phyloP scores from a whole-genome alignment of 116 monocot genomes.

The Posidonia oceanica region DNA sequence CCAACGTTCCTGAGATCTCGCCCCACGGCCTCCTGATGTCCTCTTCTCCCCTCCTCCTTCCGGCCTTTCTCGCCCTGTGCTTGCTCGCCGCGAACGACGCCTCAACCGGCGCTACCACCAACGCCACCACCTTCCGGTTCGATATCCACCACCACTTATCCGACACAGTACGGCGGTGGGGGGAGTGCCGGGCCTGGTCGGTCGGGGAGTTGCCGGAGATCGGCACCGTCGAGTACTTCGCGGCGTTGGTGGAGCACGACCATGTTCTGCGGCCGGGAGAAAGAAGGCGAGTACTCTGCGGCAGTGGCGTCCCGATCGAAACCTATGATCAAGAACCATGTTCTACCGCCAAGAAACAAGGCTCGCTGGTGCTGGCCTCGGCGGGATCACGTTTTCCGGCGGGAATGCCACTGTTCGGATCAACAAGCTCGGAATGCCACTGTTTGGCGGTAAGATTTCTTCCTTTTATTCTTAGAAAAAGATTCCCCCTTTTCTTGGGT shows the following conservation, averaged over 20 bases:
- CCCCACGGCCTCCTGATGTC: not conserved
- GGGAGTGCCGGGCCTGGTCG: conserved; percentile 18
- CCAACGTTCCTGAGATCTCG: too few species aligned
- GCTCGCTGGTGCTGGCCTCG: conserved; percentile 4
- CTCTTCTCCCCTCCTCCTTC: not conserved
- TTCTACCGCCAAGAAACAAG: too few species aligned
- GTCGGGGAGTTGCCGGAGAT: conserved; percentile 47
- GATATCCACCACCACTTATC: conserved; percentile 90
- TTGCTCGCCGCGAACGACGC: not conserved
- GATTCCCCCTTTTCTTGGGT: not conserved
- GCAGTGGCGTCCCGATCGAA: too few species aligned
- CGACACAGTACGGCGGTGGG: conserved; percentile 44
- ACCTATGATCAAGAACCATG: too few species aligned
- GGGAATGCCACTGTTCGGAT: conserved; percentile 58
- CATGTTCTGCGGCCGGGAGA: conserved; percentile 9
- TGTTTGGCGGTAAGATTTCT: conserved; percentile 23
- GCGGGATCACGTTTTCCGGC: conserved; percentile 35
- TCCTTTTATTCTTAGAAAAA: not conserved
- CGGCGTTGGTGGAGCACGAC: conserved; percentile 60
- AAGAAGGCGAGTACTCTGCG: too few species aligned
- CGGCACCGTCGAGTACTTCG: conserved; percentile 48
- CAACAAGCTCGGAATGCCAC: conserved; percentile 46
- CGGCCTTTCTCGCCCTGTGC: not conserved
- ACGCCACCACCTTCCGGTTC: conserved; percentile 13
- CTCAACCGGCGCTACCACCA: not conserved